Base-by-base conservation (phyloP, 2,329 filamentous ascomycete species). In the Aureobasidium namibiae region DNA sequence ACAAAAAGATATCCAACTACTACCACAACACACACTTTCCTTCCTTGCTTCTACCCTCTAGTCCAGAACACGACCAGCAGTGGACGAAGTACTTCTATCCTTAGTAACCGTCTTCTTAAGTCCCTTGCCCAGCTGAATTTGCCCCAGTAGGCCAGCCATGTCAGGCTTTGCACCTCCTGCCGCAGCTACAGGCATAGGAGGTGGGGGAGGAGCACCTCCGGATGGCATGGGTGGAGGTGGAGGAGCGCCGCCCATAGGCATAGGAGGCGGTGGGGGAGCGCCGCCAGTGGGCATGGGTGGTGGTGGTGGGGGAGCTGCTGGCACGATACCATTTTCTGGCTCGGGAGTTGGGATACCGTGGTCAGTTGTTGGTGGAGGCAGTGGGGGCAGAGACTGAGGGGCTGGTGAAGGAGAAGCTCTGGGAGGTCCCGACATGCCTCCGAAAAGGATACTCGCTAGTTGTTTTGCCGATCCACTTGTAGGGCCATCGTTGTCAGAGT, bases 381-480 rank as follows among this genome's bases (percentile, higher is more conserved):
- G 46, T 1, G 60, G 42, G 8, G 49, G 48, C 11, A 45, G 33
- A n/a, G 57, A 33, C 11, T 80, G 77, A n/a, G 80, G 78, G 10
- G 76, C 72, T 7, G 72, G 71, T 4, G 75, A 69, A 39, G 71
- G 67, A 4, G 72, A 67, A 6, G 70, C 68, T 31, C 92, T 92
- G 54, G 92, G 85, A 14, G 94, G 92, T 39, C 94, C 92, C 10
- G 84, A 92, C 92, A 99, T 97, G 54, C 92, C 96, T 61, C 94
- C 92, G 71, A 99, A 99, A 21, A 99, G 81, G 62, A 96, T 94
- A 7, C 90, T 95, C 16, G 94, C 94, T 38, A 99, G 83, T 67
- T 96, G 90, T 62, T 95, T 94, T 50, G 94, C 94, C 65, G 85
- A 90, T 61, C 88, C 86, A 58, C 90, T 90, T 53, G 88, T 88